phyloP scores from a whole-genome alignment of 2,329 filamentous ascomycete genomes.

The Sarocladium oryzae region DNA sequence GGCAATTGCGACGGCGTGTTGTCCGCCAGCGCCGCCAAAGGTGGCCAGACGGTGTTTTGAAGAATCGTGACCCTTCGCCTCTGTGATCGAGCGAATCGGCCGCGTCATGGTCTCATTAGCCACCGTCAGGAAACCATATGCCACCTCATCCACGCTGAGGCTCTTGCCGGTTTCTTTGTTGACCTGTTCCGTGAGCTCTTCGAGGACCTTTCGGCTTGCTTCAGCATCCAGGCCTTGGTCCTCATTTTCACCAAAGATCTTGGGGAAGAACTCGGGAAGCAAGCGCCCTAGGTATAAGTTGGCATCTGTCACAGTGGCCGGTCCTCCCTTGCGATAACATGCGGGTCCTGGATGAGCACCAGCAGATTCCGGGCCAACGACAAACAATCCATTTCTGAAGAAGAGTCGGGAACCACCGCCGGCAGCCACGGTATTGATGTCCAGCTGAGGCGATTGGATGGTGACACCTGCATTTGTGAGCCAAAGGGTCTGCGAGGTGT shows the following conservation, averaged over 20 bases:
- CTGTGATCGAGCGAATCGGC: constrained; percentile 83
- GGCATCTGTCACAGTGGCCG: constrained; percentile 88
- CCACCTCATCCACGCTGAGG: constrained; percentile 78
- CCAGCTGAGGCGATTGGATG: constrained; percentile 84
- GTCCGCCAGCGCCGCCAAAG: constrained; percentile 86
- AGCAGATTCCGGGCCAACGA: constrained; percentile 84
- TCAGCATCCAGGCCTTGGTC: constrained; percentile 71
- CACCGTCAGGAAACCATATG: constrained; percentile 82
- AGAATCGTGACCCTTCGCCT: constrained; percentile 87
- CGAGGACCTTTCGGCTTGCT: constrained; percentile 68
- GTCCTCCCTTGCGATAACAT: constrained; percentile 85
- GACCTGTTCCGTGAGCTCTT: constrained; percentile 69
- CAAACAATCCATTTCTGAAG: constrained; percentile 83
- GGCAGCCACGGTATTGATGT: constrained; percentile 92
- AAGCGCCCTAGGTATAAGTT: constrained; percentile 81
- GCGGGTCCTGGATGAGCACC: constrained; percentile 85
- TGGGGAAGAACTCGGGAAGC: constrained; percentile 86
- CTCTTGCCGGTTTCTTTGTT: constrained; percentile 66
- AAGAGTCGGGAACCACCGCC: constrained; percentile 81
- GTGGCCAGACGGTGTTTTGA: constrained; percentile 85
- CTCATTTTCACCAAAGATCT: constrained; percentile 89
- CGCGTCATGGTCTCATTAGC: constrained; percentile 89
- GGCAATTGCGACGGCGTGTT: constrained; percentile 88
- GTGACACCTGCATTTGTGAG: constrained; percentile 91
- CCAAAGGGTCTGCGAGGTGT: constrained; percentile 83